Evolutionary conservation across 768 basidiomycete species (phyloP).

Genomic region (Scleroderma citrinum): DNA sequence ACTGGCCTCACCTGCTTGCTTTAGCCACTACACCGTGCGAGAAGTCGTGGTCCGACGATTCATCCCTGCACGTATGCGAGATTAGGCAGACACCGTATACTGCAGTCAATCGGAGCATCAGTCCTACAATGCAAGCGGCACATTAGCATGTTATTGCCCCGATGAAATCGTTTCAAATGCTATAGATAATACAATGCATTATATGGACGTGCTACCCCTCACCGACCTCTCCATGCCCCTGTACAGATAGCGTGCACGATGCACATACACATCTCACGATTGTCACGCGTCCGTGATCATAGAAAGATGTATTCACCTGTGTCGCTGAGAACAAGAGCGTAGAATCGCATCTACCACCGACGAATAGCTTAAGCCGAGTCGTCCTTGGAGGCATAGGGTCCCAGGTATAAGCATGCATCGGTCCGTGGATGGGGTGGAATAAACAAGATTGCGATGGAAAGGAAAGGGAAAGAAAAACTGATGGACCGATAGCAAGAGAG

Average conservation of each 20-base stretch:
- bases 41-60: slow-evolving; percentile 85
- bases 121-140: too few relatives aligned
- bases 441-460: slow-evolving; percentile 6
- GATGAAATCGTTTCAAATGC: background rate
- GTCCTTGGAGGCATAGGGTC: background rate
- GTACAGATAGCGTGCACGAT: background rate
- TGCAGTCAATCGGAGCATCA: too few relatives aligned
- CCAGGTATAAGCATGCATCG: background rate
- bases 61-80: slow-evolving; percentile 89
- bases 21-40: slow-evolving; percentile 71
- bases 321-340: background rate
- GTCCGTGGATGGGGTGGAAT: slow-evolving; percentile 11
- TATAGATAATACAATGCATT: background rate
- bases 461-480: background rate
- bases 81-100: slow-evolving; percentile 36
- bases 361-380: background rate
- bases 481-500: background rate
- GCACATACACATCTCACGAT: background rate
- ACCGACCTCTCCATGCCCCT: background rate
- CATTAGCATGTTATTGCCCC: too few relatives aligned
- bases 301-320: slow-evolving; percentile 5
- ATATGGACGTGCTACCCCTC: background rate
- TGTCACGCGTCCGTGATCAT: slow-evolving; percentile 4
- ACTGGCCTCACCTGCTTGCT: slow-evolving; percentile 65
- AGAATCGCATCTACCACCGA: background rate